These are phyloP conservation scores for Echeveria elegans DNA, from an alignment of 164 flowering plant genomes.

Conservation along the genomic window DNA sequence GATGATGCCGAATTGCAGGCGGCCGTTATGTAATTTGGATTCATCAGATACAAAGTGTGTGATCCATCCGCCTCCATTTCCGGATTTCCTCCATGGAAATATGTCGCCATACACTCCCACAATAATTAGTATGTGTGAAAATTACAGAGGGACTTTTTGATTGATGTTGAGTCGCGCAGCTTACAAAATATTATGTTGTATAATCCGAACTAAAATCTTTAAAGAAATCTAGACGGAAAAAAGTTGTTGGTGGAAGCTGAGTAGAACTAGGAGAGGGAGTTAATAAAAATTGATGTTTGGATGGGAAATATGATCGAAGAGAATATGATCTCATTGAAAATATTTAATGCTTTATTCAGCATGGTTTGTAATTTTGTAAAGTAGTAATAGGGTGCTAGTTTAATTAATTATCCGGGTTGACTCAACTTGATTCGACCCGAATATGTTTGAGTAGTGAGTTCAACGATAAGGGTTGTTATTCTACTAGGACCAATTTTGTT, in stretches of 20 bases:
- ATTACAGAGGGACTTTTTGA: no score
- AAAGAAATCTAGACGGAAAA: no score
- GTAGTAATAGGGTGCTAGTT: no score
- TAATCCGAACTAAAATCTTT: no score
- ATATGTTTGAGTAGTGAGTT: neutral
- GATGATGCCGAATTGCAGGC: conserved; percentile 17
- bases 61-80: conserved; percentile 57
- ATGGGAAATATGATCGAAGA: neutral
- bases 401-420: no score
- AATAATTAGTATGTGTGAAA: no score
- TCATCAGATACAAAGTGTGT: conserved; percentile 74
- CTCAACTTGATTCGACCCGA: no score
- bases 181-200: neutral
- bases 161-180: neutral
- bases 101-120: conserved; percentile 41
- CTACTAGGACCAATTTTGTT: neutral
- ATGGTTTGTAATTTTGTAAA: no score
- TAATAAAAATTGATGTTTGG: neutral
- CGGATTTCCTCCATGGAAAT: conserved; percentile 50
- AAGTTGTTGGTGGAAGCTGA: neutral
- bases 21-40: conserved; percentile 40
- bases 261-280: neutral
- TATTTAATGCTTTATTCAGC: no score
- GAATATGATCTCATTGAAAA: no score
- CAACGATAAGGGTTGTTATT: neutral